Evolutionary conservation across 192 early-diverging fungal genomes (phyloP), one percentile per base, ranked within the genome.

Genomic region (Backusella macrospora): DNA sequence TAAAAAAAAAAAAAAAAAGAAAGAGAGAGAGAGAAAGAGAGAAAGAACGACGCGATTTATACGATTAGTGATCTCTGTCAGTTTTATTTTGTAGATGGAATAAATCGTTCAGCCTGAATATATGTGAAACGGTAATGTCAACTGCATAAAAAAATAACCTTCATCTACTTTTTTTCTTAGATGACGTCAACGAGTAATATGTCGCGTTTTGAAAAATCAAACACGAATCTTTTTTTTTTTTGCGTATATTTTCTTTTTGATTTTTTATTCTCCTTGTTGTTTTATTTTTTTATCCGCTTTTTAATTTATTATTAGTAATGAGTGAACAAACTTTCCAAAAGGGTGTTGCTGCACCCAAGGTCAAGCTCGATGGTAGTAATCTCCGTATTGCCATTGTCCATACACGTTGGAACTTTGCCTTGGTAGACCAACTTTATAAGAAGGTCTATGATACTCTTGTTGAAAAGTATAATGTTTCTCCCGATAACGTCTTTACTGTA

Each of bases 381-480:
- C 86, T 94, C 39, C 88, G 88, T 68, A 78, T 95, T 37, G 86
- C 93, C 55, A 92, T 95, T 48, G 92, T 99, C 47, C 96, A 95
- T 78, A 94, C 97, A 15, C 92, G 96, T 64, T 99, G 98, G 97
- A 99, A 99, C 84, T 68, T 80, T 18, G 77, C 86, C 59, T 90
- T 99, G 29, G 96, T 99, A 23, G 86, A 95, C 15, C 85, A 88
- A 12, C 87, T 99, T 13, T 93, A 98, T 15, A 65, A 86, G 8
- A 95, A 94, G 12, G 86, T 93, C 14, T 76, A 82, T 23, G 80
- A 87, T 3, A 87, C 92, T 12, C 88, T 99, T 72, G 79, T 84
- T 23, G 70, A 78, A 23, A 79, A 86, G 45, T 83, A 90, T 76
- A 83, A 88, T 6, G 97, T 99, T 49, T 65, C 74, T 38, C 73